These are phyloP conservation scores for Vaccinium corymbosum DNA, from an alignment of 148 eudicot genomes.

Conservation along the genomic window DNA sequence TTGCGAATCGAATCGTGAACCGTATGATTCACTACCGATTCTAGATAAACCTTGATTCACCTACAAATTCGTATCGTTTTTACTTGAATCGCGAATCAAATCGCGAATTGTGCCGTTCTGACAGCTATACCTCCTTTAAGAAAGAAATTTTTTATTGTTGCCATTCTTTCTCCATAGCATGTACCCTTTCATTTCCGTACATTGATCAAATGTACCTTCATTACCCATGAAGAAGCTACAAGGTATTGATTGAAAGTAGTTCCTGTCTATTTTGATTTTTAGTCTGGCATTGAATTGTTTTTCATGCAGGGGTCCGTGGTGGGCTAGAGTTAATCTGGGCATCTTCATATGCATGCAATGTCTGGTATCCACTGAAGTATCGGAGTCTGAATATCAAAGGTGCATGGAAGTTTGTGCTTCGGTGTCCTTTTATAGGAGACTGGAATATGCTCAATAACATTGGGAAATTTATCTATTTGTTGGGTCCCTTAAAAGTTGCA, in stretches of 20 bases:
- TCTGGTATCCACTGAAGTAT: conserved; percentile 96
- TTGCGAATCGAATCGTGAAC: too few relatives aligned
- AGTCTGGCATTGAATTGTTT: background rate
- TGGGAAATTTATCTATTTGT: background rate
- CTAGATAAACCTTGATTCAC: too few relatives aligned
- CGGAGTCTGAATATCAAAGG: conserved; percentile 98
- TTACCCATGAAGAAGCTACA: background rate
- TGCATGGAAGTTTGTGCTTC: conserved; percentile 25
- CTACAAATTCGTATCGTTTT: too few relatives aligned
- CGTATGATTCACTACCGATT: too few relatives aligned
- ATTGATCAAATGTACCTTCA: background rate
- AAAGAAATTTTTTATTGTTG: background rate
- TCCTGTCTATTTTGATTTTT: conserved; percentile 1
- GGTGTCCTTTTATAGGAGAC: conserved; percentile 3
- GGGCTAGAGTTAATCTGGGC: conserved; percentile 98
- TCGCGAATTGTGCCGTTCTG: too few relatives aligned
- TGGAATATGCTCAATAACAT: background rate
- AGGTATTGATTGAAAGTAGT: conserved; percentile 3
- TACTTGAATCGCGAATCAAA: background rate
- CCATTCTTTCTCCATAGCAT: conserved; percentile 5
- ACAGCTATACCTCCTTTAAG: too few relatives aligned
- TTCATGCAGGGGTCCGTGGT: conserved; percentile 84
- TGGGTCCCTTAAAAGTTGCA: background rate
- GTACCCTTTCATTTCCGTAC: background rate
- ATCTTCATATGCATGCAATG: conserved; percentile 99